These are phyloP conservation scores for Erythrophleum ivorense DNA, from an alignment of 331 rosid species.

Conservation along the genomic window DNA sequence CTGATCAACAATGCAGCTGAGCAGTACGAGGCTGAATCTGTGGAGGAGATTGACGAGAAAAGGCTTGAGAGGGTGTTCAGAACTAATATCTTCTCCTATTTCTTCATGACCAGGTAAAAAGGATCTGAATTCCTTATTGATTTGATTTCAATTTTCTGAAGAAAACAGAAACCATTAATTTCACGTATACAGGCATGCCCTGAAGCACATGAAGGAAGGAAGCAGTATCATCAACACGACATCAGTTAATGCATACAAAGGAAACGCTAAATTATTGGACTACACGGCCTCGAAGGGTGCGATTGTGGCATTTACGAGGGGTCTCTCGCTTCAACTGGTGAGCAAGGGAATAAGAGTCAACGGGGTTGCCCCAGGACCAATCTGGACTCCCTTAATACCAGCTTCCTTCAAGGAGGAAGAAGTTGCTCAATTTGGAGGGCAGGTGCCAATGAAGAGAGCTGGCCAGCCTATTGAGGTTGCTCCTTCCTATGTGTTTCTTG, in stretches of 20 bases:
- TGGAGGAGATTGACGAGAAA: constrained; percentile 77
- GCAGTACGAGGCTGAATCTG: constrained; percentile 56
- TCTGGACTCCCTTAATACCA: constrained; percentile 76
- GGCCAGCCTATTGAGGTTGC: constrained; percentile 84
- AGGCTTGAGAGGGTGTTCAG: constrained; percentile 70
- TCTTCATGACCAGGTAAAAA: constrained; percentile 62
- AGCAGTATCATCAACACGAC: constrained; percentile 83
- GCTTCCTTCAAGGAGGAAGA: constrained; percentile 60
- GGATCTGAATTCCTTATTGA: neutral
- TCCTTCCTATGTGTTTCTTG: constrained; percentile 75
- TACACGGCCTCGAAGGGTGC: constrained; percentile 80
- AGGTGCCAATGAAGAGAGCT: constrained; percentile 73
- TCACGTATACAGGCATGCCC: constrained; percentile 55
- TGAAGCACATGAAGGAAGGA: constrained; percentile 86
- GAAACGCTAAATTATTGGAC: constrained; percentile 55
- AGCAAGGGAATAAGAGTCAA: constrained; percentile 72
- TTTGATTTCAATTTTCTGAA: neutral
- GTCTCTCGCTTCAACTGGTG: constrained; percentile 63
- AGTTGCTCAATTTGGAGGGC: constrained; percentile 48
- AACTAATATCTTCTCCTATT: constrained; percentile 74
- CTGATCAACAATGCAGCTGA: constrained; percentile 83
- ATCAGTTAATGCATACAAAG: constrained; percentile 71
- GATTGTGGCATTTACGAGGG: constrained; percentile 72
- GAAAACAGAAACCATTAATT: neutral
- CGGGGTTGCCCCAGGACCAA: constrained; percentile 92